phyloP scores from a whole-genome alignment of 768 basidiomycete genomes.

The Tulasnella sp. region DNA sequence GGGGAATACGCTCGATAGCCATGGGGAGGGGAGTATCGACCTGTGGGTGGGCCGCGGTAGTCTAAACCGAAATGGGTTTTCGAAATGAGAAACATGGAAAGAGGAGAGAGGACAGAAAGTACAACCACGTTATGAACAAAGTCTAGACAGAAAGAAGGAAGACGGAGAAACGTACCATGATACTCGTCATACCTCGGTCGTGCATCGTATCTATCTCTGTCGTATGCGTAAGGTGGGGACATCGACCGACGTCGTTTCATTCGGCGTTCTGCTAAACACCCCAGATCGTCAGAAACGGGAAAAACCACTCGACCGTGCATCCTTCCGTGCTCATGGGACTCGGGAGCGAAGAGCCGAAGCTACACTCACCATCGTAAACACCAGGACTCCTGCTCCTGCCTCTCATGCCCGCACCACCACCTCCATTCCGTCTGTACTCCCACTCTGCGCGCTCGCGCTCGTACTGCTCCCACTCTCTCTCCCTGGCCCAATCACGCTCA shows the following conservation, averaged over 20 bases:
- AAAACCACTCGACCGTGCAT: background rate
- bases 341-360: background rate
- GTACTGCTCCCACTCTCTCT: constrained; percentile 61
- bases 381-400: constrained; percentile 71
- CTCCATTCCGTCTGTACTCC: constrained; percentile 52
- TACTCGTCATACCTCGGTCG: constrained; percentile 81
- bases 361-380: constrained; percentile 62
- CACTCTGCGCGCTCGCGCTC: constrained; percentile 71
- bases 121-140: background rate
- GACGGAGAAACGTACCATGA: constrained; percentile 53
- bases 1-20: constrained; percentile 59
- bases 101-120: constrained; percentile 3
- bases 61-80: constrained; percentile 60
- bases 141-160: background rate
- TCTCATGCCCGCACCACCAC: constrained; percentile 49
- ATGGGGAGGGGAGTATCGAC: constrained; percentile 53
- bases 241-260: constrained; percentile 79
- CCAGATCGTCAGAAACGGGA: background rate
- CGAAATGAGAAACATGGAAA: constrained; percentile 36
- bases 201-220: constrained; percentile 81
- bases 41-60: constrained; percentile 54
- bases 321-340: background rate
- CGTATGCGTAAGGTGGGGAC: constrained; percentile 62
- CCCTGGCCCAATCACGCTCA: constrained; percentile 58
- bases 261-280: constrained; percentile 38